phyloP scores from a whole-genome alignment of 768 basidiomycete genomes.

The Boletus tylopilopsis region DNA sequence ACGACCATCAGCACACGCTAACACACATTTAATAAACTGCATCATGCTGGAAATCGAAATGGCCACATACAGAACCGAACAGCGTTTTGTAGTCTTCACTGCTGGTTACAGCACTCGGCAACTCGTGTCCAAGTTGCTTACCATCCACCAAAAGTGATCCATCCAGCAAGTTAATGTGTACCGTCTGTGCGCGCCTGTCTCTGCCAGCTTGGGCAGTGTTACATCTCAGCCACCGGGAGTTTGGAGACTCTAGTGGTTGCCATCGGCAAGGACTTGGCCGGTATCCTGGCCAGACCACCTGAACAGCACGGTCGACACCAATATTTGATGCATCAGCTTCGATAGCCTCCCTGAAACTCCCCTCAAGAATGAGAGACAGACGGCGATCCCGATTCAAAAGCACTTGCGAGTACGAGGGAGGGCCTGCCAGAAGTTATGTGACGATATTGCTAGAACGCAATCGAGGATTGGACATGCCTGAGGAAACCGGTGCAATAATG shows the following conservation, averaged over 20 bases:
- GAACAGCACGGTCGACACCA: background rate
- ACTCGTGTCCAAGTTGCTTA: background rate
- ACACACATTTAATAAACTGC: background rate
- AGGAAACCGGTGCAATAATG: background rate
- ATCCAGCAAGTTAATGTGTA: background rate
- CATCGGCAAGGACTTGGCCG: too few species aligned
- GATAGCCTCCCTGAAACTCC: background rate
- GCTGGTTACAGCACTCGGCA: background rate
- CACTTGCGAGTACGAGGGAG: background rate
- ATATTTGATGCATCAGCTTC: background rate
- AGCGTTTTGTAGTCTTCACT: background rate
- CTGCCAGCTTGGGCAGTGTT: background rate
- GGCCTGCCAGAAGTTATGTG: background rate
- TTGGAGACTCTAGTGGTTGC: background rate
- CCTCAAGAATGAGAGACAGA: background rate
- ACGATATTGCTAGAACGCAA: background rate
- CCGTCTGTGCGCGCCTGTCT: background rate
- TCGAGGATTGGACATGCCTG: background rate
- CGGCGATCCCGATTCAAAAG: background rate
- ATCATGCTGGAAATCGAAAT: too few species aligned
- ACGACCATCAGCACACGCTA: background rate
- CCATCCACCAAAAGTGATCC: background rate
- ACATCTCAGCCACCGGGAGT: background rate
- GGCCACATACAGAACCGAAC: background rate
- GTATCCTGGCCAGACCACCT: too few species aligned